Evolutionary conservation across 768 basidiomycete species (phyloP).

Genomic region (Paxillus ammoniavirescens): DNA sequence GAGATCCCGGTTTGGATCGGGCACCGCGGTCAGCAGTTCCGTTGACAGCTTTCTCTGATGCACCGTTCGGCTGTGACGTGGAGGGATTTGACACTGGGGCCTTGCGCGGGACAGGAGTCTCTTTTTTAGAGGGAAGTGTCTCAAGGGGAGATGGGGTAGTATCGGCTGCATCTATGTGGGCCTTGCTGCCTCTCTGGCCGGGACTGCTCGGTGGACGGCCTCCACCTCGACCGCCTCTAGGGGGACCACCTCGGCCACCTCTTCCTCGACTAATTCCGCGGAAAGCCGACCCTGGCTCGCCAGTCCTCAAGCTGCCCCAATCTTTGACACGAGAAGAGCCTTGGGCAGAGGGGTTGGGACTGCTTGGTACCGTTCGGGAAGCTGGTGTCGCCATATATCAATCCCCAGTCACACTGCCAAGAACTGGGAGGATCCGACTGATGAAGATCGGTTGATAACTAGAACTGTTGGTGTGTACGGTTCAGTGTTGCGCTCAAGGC

Average conservation of each 20-base stretch:
- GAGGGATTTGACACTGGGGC: conserved; percentile 12
- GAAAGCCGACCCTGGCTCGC: conserved; percentile 49
- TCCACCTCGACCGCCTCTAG: conserved; percentile 24
- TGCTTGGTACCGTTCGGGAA: conserved; percentile 26
- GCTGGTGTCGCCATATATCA: conserved; percentile 44
- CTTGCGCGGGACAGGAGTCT: conserved; percentile 15
- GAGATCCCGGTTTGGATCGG: conserved; percentile 21
- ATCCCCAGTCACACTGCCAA: background rate
- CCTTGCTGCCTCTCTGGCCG: conserved; percentile 21
- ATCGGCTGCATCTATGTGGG: conserved; percentile 18
- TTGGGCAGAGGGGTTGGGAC: conserved; percentile 26
- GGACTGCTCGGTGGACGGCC: conserved; percentile 27
- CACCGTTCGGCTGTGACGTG: conserved; percentile 17
- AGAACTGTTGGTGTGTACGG: conserved; percentile 6
- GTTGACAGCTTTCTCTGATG: conserved; percentile 22
- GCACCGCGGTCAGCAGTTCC: conserved; percentile 18
- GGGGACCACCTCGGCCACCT: conserved; percentile 33
- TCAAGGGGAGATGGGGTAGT: conserved; percentile 20
- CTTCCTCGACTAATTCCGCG: conserved; percentile 40
- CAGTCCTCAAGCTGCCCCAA: conserved; percentile 40
- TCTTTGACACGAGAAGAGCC: conserved; percentile 35
- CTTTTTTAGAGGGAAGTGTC: conserved; percentile 8
- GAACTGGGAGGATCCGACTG: background rate
- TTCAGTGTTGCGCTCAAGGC: conserved; percentile 12
- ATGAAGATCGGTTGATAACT: conserved; percentile 7